Conservation (phyloP, 2,329 filamentous ascomycete species). For the Magnaporthiopsis poae region DNA sequence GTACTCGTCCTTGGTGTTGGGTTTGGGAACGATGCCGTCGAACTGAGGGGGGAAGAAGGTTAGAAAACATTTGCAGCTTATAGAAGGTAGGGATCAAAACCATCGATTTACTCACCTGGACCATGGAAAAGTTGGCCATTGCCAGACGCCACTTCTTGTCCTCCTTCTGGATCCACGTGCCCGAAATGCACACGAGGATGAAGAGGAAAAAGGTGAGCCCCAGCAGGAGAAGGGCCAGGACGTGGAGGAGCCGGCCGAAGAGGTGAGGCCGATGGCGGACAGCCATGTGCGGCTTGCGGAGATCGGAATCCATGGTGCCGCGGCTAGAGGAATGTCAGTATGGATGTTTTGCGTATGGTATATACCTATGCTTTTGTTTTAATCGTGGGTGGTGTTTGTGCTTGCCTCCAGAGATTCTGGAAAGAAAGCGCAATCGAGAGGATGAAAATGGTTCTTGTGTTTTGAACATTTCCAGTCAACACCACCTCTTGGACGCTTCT, state of each 20-base stretch:
- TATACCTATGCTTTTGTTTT: no score
- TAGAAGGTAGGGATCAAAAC: neutral
- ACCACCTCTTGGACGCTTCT: neutral
- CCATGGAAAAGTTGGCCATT: slow-evolving; percentile 2
- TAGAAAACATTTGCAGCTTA: neutral
- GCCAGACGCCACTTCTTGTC: slow-evolving; percentile 1
- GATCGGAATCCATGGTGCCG: slow-evolving; percentile 1
- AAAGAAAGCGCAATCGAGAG: no score
- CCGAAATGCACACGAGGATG: slow-evolving; percentile 5
- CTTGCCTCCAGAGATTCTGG: no score
- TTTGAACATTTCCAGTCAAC: neutral
- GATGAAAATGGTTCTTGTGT: neutral
- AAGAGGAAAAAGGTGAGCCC: slow-evolving; percentile 1
- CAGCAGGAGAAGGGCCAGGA: neutral
- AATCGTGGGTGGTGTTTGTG: neutral
- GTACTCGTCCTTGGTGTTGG: slow-evolving; percentile 1
- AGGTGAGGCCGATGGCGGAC: neutral
- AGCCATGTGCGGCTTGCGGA: slow-evolving; percentile 2
- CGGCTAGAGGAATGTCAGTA: no score
- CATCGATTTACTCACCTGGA: neutral
- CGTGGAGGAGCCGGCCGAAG: slow-evolving; percentile 1
- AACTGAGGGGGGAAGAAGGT: neutral
- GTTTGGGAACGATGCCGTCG: slow-evolving; percentile 6
- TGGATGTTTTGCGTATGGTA: no score
- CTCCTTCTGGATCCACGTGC: slow-evolving; percentile 1